Conservation (phyloP, 495 filamentous ascomycete species). For the Aspergillus carlsbadensis region DNA sequence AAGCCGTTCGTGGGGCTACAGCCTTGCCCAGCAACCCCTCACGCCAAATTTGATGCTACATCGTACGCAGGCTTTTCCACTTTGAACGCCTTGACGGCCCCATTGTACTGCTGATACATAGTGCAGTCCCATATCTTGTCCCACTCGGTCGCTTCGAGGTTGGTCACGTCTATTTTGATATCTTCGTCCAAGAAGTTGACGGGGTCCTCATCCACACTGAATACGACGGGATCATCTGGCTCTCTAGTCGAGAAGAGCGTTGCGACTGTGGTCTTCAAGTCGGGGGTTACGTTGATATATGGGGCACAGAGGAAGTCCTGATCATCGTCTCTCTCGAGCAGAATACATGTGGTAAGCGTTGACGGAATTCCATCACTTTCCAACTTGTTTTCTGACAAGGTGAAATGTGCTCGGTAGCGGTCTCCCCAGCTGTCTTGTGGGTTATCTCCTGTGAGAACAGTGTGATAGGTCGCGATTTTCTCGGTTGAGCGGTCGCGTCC, state of each 20-base stretch:
- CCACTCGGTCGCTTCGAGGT: background rate
- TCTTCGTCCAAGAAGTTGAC: background rate
- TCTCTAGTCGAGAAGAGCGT: background rate
- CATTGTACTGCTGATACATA: background rate
- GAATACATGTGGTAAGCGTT: background rate
- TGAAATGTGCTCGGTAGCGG: background rate
- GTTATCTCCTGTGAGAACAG: background rate
- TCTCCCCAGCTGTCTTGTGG: constrained; percentile 1
- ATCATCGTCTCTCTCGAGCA: constrained; percentile 1
- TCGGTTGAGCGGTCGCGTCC: background rate
- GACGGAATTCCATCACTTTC: background rate
- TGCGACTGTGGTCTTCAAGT: background rate
- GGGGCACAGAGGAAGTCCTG: constrained; percentile 3
- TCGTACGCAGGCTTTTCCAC: too few relatives aligned
- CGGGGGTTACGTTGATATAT: background rate
- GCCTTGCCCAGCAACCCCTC: too few relatives aligned
- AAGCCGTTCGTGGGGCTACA: too few relatives aligned
- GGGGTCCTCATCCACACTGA: background rate
- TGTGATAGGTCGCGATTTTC: background rate
- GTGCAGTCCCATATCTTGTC: constrained; percentile 1
- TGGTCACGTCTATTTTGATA: background rate
- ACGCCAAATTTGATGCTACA: background rate
- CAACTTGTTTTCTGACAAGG: background rate
- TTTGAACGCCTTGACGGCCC: background rate
- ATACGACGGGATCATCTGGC: background rate